A percentile compares a stretch with the other conserved stretches of the same genome.
Evolutionary conservation across 345 rosid genomes (phyloP).

Genomic region (Citrus sp.): DNA sequence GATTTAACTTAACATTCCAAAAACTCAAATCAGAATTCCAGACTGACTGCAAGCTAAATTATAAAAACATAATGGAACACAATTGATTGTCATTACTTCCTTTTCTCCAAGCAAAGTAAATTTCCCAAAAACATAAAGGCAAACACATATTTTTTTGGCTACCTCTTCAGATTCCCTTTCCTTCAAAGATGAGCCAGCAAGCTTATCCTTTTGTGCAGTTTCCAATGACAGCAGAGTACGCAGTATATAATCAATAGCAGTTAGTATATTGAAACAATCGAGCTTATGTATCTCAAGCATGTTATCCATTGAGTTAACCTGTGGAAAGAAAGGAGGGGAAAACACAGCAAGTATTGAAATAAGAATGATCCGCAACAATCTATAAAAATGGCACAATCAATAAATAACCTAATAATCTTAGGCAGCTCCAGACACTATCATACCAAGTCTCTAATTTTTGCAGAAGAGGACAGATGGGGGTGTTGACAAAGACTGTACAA

Average conservation of each 20-base stretch:
- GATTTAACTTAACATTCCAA: background rate
- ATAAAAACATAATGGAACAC: background rate
- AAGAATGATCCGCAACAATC: background rate
- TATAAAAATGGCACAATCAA: background rate
- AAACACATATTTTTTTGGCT: background rate
- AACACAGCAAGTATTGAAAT: constrained; percentile 1
- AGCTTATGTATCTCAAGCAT: constrained; percentile 59
- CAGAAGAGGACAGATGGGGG: constrained; percentile 46
- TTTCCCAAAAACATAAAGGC: background rate
- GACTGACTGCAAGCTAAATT: background rate
- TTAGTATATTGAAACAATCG: constrained; percentile 59
- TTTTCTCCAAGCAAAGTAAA: background rate
- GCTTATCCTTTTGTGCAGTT: constrained; percentile 20
- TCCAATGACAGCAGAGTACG: constrained; percentile 36
- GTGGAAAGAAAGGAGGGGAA: constrained; percentile 12
- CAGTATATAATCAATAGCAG: constrained; percentile 49
- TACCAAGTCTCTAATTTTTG: constrained; percentile 64
- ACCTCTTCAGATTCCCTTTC: constrained; percentile 62
- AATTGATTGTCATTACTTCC: background rate
- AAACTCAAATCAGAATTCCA: background rate
- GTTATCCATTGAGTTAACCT: constrained; percentile 58
- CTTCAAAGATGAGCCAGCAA: constrained; percentile 24
- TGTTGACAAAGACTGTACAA: constrained; percentile 58
- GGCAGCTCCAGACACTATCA: constrained; percentile 12
- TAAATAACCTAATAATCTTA: constrained; percentile 13